Evolutionary conservation across 805 yeast genomes (phyloP), one percentile per base, ranked within the genome.

Genomic region (Yarrowia porcina): DNA sequence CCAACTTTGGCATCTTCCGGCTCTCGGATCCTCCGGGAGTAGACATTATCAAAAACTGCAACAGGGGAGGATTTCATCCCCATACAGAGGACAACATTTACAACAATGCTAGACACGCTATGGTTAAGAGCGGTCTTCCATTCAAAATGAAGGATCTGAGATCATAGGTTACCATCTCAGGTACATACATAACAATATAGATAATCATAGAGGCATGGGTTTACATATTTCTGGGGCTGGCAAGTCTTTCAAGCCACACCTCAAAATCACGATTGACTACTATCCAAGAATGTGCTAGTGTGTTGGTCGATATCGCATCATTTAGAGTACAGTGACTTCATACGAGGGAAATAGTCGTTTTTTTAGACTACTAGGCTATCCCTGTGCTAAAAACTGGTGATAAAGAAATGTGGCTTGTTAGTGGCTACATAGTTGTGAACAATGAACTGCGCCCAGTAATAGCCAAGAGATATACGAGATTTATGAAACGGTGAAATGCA

Each of bases 21-120:
- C 74, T 85, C 21, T 83, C 88, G 0, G 88, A 85, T 66, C 89
- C 89, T 7, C 84, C 85, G 0, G 90, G 90, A 1, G 74, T 85
- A 17, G 82, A 80, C 5, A 74, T 79, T 17, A 79, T 85, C 42
- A 82, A 85, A 9, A 72, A 76, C 41, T 85, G 90, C 71, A 72
- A 70, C 28, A 70, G 69, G 63, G 67, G 76, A 2, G 84, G 84
- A 7, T 85, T 85, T 73, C 90, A 85, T 71, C 88, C 87, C 1
- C 89, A 86, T 69, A 74, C 77, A 15, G 86, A 83, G 64, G 66
- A 69, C 0, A 71, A 80, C 61, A 66, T 85, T 10, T 85, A 85
- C 70, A 81, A 76, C 42, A 74, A 74, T 28, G 83, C 86, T 57
- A 86, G 87, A 0, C 87, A 84, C 71, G 86, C 82, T 36, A 72